These are phyloP conservation scores for Fusarium brachygibbosum DNA, from an alignment of 2,329 filamentous ascomycete species.

Conservation along the genomic window DNA sequence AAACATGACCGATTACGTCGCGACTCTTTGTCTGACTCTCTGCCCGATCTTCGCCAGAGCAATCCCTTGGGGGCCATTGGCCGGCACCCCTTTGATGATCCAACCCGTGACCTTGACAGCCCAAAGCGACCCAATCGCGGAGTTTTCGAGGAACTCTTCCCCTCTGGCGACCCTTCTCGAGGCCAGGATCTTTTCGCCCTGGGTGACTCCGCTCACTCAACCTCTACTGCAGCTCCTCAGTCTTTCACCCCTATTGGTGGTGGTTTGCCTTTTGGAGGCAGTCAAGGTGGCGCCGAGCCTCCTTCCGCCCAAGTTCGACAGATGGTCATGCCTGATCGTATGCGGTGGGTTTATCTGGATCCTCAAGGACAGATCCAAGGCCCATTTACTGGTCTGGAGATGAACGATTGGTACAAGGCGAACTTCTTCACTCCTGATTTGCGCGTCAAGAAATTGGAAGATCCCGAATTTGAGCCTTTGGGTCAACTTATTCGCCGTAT, in stretches of 20 bases:
- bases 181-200: constrained; percentile 56
- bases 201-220: constrained; percentile 55
- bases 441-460: constrained; percentile 94
- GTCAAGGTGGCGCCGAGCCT: constrained; percentile 59
- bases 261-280: constrained; percentile 54
- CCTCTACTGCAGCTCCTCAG: constrained; percentile 52
- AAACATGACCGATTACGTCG: too few relatives aligned
- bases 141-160: constrained; percentile 69
- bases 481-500: constrained; percentile 96
- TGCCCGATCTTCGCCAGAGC: constrained; percentile 70
- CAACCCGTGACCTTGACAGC: constrained; percentile 70
- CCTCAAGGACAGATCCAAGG: constrained; percentile 93
- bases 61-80: constrained; percentile 77
- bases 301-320: constrained; percentile 80
- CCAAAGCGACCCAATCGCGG: constrained; percentile 69
- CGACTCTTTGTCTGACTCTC: constrained; percentile 69
- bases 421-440: constrained; percentile 97
- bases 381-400: constrained; percentile 95
- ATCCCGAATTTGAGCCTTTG: constrained; percentile 92
- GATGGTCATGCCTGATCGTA: constrained; percentile 99
- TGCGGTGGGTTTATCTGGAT: constrained; percentile 98
- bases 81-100: constrained; percentile 68
- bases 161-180: constrained; percentile 53
- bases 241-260: constrained; percentile 55
- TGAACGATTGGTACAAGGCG: constrained; percentile 99